phyloP scores from a whole-genome alignment of 148 eudicot species.

The Vaccinium vitisidaea region DNA sequence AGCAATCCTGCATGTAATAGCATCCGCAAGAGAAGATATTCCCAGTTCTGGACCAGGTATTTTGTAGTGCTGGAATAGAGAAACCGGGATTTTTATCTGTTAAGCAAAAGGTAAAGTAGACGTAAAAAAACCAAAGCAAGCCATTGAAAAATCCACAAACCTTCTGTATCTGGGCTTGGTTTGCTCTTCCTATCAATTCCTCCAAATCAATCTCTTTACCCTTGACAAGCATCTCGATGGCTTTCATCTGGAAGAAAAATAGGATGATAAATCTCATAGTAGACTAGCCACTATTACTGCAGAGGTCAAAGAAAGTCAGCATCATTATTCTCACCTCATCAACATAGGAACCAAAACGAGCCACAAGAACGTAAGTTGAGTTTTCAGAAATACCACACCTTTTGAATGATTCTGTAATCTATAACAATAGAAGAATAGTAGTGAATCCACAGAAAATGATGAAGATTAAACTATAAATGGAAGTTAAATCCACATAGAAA shows the following conservation, averaged over 20 bases:
- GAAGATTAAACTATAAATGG: neutral
- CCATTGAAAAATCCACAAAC: conserved; percentile 31
- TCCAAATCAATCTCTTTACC: conserved; percentile 79
- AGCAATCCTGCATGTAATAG: conserved; percentile 87
- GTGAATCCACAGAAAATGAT: neutral
- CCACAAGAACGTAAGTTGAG: conserved; percentile 73
- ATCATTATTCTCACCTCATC: conserved; percentile 54
- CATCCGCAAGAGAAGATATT: conserved; percentile 73
- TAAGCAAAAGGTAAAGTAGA: neutral
- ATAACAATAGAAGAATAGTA: neutral
- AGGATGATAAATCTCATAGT: neutral
- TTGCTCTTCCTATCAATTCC: conserved; percentile 64
- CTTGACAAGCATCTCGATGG: conserved; percentile 42
- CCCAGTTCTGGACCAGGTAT: conserved; percentile 61
- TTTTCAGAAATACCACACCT: conserved; percentile 88
- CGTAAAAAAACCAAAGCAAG: neutral
- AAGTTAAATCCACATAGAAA: neutral
- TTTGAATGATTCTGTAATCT: conserved; percentile 93
- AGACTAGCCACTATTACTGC: neutral
- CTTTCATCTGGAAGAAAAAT: conserved; percentile 34
- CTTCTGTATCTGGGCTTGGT: conserved; percentile 74
- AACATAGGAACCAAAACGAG: conserved; percentile 69
- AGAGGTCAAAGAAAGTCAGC: neutral
- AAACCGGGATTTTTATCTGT: neutral
- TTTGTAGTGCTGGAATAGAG: conserved; percentile 66